These are phyloP conservation scores for Davidsoniella australis DNA, from an alignment of 2,329 filamentous ascomycete species.

Conservation along the genomic window DNA sequence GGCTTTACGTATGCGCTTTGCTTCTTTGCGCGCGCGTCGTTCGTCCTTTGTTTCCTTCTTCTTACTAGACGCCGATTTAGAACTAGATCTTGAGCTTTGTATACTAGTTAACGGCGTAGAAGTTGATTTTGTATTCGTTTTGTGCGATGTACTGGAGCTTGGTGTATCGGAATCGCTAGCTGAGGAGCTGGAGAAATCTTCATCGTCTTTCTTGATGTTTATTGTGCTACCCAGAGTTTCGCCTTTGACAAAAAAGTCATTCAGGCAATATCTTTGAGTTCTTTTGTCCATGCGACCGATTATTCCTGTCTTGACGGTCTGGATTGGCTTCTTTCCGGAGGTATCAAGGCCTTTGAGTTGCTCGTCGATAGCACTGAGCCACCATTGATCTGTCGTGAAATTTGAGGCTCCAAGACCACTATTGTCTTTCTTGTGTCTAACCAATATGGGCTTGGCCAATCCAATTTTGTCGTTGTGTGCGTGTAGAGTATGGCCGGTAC, in stretches of 20 bases:
- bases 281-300: conserved; percentile 39
- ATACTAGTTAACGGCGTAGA: too few species aligned
- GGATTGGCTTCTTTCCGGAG: conserved; percentile 35
- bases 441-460: conserved; percentile 65
- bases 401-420: conserved; percentile 66
- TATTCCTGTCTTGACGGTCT: conserved; percentile 37
- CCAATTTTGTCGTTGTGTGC: conserved; percentile 54
- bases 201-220: conserved; percentile 12
- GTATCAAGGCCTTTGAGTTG: conserved; percentile 67
- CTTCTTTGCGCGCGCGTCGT: conserved; percentile 12
- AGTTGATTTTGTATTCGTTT: not conserved
- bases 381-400: conserved; percentile 74
- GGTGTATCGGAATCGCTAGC: conserved; percentile 1
- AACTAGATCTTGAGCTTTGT: not conserved
- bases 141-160: not conserved
- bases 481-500: conserved; percentile 75
- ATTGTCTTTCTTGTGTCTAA: conserved; percentile 66
- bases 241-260: conserved; percentile 71
- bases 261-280: conserved; percentile 46
- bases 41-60: conserved; percentile 14
- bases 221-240: conserved; percentile 61
- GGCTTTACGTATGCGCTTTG: conserved; percentile 11
- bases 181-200: conserved; percentile 4
- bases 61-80: not conserved
- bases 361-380: conserved; percentile 86